phyloP scores from a whole-genome alignment of 1,139 yeast species.

The Sugiyamaella pinicola region DNA sequence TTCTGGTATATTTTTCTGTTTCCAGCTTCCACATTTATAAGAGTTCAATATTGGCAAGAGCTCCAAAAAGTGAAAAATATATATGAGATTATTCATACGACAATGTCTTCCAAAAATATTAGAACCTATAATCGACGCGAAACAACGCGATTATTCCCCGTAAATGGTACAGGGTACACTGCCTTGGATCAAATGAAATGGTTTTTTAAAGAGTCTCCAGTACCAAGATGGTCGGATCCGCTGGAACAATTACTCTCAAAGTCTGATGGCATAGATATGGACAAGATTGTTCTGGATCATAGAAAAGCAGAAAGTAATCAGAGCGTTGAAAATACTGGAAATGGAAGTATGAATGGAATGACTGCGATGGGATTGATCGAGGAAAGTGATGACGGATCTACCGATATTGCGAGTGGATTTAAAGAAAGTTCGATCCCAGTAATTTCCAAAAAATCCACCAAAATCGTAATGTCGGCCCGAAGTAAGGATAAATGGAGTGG shows the following conservation, averaged over 20 bases:
- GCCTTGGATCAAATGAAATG: constrained; percentile 11
- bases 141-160: constrained; percentile 12
- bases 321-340: not conserved
- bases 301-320: constrained; percentile 3
- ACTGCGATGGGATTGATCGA: not conserved
- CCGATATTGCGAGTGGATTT: no score
- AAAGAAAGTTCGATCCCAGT: not conserved
- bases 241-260: constrained; percentile 5
- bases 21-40: no score
- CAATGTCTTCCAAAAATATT: constrained; percentile 2
- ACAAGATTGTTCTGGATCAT: constrained; percentile 16
- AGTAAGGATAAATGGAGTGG: not conserved
- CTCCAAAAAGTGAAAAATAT: no score
- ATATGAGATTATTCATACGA: no score
- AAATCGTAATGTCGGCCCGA: not conserved
- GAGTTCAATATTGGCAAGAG: no score
- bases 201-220: constrained; percentile 12
- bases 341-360: no score
- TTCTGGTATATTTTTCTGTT: no score
- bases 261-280: constrained; percentile 19
- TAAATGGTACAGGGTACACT: constrained; percentile 7
- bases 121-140: constrained; percentile 14
- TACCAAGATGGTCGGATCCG: constrained; percentile 17
- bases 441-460: not conserved
- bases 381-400: no score